phyloP scores from a whole-genome alignment of 345 rosid genomes.

The Camelina sativa region DNA sequence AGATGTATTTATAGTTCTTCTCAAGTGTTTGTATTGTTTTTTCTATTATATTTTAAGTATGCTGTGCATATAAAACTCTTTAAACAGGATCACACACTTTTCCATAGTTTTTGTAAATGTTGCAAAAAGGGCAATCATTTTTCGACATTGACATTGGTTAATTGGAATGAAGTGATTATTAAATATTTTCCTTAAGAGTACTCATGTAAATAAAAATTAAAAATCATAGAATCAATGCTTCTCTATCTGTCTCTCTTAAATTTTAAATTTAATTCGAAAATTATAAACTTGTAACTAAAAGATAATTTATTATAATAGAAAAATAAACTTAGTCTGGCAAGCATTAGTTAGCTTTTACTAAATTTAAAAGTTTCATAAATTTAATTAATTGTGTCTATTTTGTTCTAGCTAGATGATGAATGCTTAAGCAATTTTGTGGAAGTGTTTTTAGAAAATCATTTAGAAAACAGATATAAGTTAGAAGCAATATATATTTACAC shows the following conservation, averaged over 20 bases:
- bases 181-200: neutral
- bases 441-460: too few species aligned
- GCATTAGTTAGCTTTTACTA: neutral
- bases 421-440: too few species aligned
- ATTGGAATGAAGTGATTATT: neutral
- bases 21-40: neutral
- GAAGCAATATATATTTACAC: too few species aligned
- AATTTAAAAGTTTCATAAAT: neutral
- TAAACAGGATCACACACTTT: neutral
- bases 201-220: neutral
- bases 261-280: too few species aligned
- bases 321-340: too few species aligned
- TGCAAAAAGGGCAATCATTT: slow-evolving; percentile 3
- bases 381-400: neutral
- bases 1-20: slow-evolving; percentile 12
- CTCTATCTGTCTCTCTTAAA: slow-evolving; percentile 23
- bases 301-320: too few species aligned
- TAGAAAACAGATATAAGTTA: too few species aligned
- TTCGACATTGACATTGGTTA: slow-evolving; percentile 13
- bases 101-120: slow-evolving; percentile 22
- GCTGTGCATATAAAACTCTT: neutral
- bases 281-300: too few species aligned
- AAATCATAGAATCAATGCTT: neutral
- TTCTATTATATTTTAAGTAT: neutral
- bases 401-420: neutral